A percentile compares a stretch with the other conserved stretches of the same genome.
These are phyloP conservation scores for Teratosphaeria nubilosa DNA, from an alignment of 2,329 filamentous ascomycete species.

Conservation along the genomic window DNA sequence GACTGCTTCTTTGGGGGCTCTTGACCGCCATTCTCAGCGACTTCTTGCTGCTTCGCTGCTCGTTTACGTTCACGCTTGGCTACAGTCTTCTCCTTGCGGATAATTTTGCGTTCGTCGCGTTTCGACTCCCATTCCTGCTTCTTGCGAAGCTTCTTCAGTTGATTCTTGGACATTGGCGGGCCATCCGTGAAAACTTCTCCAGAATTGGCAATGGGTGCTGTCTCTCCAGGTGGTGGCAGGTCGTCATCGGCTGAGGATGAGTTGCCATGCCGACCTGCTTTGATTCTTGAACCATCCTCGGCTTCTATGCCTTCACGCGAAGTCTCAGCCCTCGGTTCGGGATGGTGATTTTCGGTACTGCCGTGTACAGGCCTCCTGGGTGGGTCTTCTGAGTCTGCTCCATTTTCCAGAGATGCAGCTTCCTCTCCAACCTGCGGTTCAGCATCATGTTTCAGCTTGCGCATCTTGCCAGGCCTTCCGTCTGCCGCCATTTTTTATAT, in stretches of 20 bases:
- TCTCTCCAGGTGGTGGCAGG: constrained; percentile 3
- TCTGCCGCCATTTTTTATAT: constrained; percentile 42
- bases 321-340: not conserved
- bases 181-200: constrained; percentile 1
- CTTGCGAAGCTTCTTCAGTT: constrained; percentile 67
- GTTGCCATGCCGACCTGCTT: not conserved
- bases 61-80: constrained; percentile 44
- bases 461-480: constrained; percentile 45
- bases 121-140: constrained; percentile 66
- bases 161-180: constrained; percentile 66
- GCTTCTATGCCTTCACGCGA: not conserved
- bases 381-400: not conserved
- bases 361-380: not conserved
- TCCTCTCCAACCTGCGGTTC: not conserved
- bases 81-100: constrained; percentile 47
- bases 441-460: constrained; percentile 36
- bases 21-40: constrained; percentile 3
- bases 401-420: not conserved
- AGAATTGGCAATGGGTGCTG: constrained; percentile 2
- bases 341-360: not conserved
- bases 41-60: constrained; percentile 15
- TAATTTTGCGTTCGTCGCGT: constrained; percentile 47
- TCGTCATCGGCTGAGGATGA: not conserved
- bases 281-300: not conserved
- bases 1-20: constrained; percentile 3